These are phyloP conservation scores for Hyphopichia homilentoma DNA, from an alignment of 805 yeast species.

Conservation along the genomic window DNA sequence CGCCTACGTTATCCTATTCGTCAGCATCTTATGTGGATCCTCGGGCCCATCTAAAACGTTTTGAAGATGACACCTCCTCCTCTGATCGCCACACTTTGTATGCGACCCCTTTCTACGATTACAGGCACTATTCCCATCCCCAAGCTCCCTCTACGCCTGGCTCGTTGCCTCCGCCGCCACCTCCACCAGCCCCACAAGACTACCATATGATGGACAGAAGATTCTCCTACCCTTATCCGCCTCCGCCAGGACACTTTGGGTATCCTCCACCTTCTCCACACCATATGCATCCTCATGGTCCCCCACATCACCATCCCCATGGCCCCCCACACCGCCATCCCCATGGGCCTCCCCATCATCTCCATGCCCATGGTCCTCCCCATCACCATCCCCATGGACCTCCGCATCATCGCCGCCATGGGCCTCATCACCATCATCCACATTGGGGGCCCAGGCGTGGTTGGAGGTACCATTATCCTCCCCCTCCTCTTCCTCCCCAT, in stretches of 20 bases:
- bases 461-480: no score
- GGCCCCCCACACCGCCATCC: conserved; percentile 6
- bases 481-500: conserved; percentile 3
- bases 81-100: no score
- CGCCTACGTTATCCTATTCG: conserved; percentile 5
- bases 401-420: conserved; percentile 5
- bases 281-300: conserved; percentile 2
- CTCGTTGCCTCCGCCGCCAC: conserved; percentile 2
- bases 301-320: conserved; percentile 1
- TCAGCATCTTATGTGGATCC: conserved; percentile 1
- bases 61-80: no score
- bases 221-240: conserved; percentile 1
- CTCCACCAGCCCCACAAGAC: conserved; percentile 1
- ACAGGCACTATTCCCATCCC: conserved; percentile 3
- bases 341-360: conserved; percentile 8
- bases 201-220: not conserved
- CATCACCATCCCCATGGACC: conserved; percentile 4
- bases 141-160: conserved; percentile 5
- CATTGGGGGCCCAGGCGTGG: conserved; percentile 6
- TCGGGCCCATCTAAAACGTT: not conserved
- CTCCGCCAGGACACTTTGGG: conserved; percentile 1
- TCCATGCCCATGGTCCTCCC: conserved; percentile 2
- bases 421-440: conserved; percentile 4
- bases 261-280: conserved; percentile 4
- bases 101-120: no score